These are phyloP conservation scores for Solanum hybrid DNA, from an alignment of 305 asterid genomes.

Conservation along the genomic window DNA sequence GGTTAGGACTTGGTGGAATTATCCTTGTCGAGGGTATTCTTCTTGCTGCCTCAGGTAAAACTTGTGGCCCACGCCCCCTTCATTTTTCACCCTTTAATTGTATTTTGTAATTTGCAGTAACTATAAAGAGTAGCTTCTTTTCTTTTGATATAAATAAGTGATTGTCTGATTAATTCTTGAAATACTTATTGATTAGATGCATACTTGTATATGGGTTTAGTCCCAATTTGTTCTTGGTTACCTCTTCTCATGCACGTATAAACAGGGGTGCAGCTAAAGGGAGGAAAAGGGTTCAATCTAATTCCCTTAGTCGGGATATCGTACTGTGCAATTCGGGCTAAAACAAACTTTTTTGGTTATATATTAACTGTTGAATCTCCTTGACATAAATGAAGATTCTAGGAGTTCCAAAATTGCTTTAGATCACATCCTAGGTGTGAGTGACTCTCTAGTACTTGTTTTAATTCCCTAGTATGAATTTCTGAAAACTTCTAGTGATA, in stretches of 20 bases:
- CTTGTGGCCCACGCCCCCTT: neutral
- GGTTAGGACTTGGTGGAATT: slow-evolving; percentile 78
- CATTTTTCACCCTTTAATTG: neutral
- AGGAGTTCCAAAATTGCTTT: neutral
- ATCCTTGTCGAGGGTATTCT: slow-evolving; percentile 62
- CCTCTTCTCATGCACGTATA: neutral
- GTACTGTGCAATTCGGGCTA: neutral
- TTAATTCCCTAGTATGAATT: neutral
- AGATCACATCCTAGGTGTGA: neutral
- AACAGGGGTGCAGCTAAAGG: neutral
- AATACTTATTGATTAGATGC: neutral
- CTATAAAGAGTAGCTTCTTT: neutral
- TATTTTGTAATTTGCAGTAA: neutral
- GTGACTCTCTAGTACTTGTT: neutral
- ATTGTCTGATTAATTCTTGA: neutral
- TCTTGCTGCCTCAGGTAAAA: slow-evolving; percentile 80
- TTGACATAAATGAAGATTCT: neutral
- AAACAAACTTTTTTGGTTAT: neutral
- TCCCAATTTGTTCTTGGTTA: neutral
- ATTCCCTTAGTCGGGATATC: neutral
- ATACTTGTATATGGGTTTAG: neutral
- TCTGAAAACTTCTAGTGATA: neutral
- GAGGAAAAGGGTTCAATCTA: neutral
- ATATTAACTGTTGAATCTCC: neutral
- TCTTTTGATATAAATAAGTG: neutral